Conservation (phyloP, 2,329 filamentous ascomycete genomes). For the Alternaria triticina region DNA sequence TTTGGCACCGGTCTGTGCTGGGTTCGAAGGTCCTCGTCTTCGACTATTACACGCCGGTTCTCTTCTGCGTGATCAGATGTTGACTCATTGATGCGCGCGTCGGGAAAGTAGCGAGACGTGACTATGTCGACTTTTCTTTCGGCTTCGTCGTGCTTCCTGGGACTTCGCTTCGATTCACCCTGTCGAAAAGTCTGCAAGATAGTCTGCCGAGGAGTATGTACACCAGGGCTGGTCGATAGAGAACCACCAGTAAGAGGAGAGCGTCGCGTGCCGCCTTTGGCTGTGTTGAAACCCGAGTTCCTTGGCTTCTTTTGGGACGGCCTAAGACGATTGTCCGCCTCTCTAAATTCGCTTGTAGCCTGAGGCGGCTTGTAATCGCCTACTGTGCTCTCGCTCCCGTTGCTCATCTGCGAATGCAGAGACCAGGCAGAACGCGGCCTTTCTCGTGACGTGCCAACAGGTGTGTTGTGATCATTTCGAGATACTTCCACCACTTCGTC, state of each 20-base stretch:
- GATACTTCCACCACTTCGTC: conserved; percentile 8
- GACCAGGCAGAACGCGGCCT: neutral
- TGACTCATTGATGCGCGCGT: conserved; percentile 33
- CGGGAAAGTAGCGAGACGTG: conserved; percentile 20
- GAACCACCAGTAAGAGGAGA: conserved; percentile 5
- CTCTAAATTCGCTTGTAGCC: conserved; percentile 25
- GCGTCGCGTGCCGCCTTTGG: neutral
- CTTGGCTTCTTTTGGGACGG: conserved; percentile 20
- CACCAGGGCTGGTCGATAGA: neutral
- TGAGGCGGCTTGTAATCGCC: neutral
- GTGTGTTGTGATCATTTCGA: neutral
- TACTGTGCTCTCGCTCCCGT: conserved; percentile 15
- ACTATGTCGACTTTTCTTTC: neutral
- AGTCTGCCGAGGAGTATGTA: neutral
- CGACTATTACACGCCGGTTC: neutral
- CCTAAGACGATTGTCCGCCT: conserved; percentile 11
- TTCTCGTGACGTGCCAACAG: neutral
- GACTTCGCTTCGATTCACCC: conserved; percentile 9
- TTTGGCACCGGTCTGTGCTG: conserved; percentile 13
- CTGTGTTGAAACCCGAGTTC: neutral
- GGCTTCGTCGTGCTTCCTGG: neutral
- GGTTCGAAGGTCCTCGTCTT: conserved; percentile 15
- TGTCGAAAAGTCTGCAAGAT: conserved; percentile 20
- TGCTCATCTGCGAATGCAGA: conserved; percentile 22
- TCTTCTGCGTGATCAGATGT: conserved; percentile 6